Percentiles rank a stretch among this genome's conserved stretches.
These are phyloP conservation scores for Anacardium occidentale DNA, from an alignment of 345 rosid genomes.

Conservation along the genomic window DNA sequence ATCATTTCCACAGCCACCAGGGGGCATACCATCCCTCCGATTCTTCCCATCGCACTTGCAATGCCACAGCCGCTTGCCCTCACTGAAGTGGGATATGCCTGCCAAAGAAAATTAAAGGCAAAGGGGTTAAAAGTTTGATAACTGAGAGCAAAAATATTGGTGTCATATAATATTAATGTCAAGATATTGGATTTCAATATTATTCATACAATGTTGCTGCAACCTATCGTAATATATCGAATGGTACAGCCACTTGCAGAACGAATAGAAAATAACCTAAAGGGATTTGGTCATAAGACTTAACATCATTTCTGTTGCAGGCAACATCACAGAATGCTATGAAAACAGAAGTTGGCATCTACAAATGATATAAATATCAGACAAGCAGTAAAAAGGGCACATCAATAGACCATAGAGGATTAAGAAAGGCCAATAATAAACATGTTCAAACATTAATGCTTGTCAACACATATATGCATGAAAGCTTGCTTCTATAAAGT, in stretches of 20 bases:
- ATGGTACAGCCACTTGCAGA: too few relatives aligned
- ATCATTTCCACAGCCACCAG: conserved; percentile 53
- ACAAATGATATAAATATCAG: too few relatives aligned
- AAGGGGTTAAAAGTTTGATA: too few relatives aligned
- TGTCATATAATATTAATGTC: too few relatives aligned
- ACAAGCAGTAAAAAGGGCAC: background rate
- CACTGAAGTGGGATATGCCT: conserved; percentile 62
- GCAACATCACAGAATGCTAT: too few relatives aligned
- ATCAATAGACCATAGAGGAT: background rate
- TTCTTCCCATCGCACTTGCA: conserved; percentile 62
- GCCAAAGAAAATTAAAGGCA: background rate
- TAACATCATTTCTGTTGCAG: background rate
- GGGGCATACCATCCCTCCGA: conserved; percentile 64
- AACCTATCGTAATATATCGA: too few relatives aligned
- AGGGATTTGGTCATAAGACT: background rate
- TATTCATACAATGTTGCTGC: too few relatives aligned
- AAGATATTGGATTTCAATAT: background rate
- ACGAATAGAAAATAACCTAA: too few relatives aligned
- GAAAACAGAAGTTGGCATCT: too few relatives aligned
- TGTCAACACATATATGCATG: background rate
- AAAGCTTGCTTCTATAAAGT: background rate
- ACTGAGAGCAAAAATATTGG: too few relatives aligned
- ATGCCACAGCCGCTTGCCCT: conserved; percentile 60
- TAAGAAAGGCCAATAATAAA: too few relatives aligned
- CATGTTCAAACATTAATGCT: background rate